phyloP scores from a whole-genome alignment of 2,329 filamentous ascomycete genomes.

The Epichloe uncinata region DNA sequence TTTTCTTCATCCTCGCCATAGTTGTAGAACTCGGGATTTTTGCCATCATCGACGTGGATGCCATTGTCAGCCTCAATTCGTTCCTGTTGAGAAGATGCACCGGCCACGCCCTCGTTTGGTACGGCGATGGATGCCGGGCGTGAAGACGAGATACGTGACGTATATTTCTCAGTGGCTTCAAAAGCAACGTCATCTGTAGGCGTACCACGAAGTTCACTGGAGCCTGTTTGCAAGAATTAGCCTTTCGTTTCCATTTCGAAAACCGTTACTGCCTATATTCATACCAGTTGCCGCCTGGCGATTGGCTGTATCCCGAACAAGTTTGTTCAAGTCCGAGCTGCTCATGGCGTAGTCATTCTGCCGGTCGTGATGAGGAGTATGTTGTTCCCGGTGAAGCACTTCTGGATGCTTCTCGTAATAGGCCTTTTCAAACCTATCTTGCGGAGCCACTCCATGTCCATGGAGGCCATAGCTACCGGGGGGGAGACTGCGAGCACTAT shows the following conservation, averaged over 20 bases:
- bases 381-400: conserved; percentile 59
- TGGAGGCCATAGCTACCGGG: conserved; percentile 89
- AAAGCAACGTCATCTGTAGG: conserved; percentile 88
- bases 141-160: conserved; percentile 62
- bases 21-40: conserved; percentile 24
- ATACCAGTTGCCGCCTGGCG: conserved; percentile 31
- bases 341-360: conserved; percentile 69
- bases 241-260: conserved; percentile 3
- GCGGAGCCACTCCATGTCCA: conserved; percentile 63
- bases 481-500: conserved; percentile 60
- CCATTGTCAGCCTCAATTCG: conserved; percentile 36
- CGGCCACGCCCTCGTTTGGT: conserved; percentile 14
- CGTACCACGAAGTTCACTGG: conserved; percentile 51
- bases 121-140: conserved; percentile 30
- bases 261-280: neutral
- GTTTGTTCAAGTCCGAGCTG: conserved; percentile 78
- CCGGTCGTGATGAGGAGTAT: conserved; percentile 39
- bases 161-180: conserved; percentile 73
- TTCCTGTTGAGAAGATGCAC: conserved; percentile 15
- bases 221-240: conserved; percentile 34
- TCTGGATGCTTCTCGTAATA: conserved; percentile 93
- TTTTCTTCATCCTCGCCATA: conserved; percentile 33
- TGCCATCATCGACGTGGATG: conserved; percentile 62
- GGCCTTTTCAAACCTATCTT: conserved; percentile 76
- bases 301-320: conserved; percentile 60